Evolutionary conservation across 331 rosid genomes (phyloP), one percentile per base, ranked within the genome.

Genomic region (Rosa hybrid): DNA sequence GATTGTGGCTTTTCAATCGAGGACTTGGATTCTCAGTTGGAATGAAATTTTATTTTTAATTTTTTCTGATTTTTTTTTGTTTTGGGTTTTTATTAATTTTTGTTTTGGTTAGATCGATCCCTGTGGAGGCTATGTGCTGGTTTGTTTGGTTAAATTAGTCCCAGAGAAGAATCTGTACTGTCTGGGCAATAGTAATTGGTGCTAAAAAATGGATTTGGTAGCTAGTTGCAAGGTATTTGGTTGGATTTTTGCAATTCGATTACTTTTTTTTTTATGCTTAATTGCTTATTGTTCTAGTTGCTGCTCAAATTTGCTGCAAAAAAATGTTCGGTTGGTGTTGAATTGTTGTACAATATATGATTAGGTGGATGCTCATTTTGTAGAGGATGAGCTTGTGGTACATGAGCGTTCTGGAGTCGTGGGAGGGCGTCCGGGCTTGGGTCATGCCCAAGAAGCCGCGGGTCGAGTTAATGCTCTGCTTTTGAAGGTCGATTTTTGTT

Each of bases 141-240:
- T 84, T 81, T 80, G 53, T 59, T 73, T 62, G 84, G 73, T 76
- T 80, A 78, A 74, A 25, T 71, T 72, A 68, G 81, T 30, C 38
- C 59, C 71, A 67, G 85, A 27, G 83, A 81, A 75, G 78, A 86
- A 14, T 75, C 23, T 77, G 62, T 44, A 77, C 68, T 64, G 4
- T 71, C 77, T 86, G 77, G 82, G 78, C 76, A 69, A 81, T 72
- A 38, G 71, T 80, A 70, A 84, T 41, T 83, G 64, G 71, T 27
- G 72, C 81, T 56, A 64, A 50, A 75, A 68, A 78, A 95, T 95
- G 98, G 98, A 95, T 89, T 86, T 88, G 87, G 89, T 86, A 46
- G 81, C 92, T 72, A 93, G 84, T 86, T 95, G 98, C 86, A 88
- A 95, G 98, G 98, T 95, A 90, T 82, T 71, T 74, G 21, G 8